Percentiles rank a stretch among this genome's conserved stretches.
Evolutionary conservation across 139 green algal species (phyloP).

Genomic region (Medakamo hakoo): DNA sequence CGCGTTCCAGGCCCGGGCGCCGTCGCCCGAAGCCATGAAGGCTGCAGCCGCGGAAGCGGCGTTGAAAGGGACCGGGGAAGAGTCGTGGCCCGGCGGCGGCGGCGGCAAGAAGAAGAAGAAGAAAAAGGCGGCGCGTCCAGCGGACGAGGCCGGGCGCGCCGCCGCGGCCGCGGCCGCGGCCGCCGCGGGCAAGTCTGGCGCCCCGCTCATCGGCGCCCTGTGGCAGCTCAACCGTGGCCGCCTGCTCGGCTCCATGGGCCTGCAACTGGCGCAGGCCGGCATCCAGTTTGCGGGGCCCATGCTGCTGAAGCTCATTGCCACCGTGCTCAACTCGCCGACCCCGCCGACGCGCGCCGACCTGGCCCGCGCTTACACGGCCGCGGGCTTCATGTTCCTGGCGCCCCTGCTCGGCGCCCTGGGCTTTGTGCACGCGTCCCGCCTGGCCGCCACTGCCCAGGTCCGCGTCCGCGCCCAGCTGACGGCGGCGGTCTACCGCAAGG

Average conservation of each 20-base stretch:
- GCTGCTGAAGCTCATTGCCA: constrained; percentile 27
- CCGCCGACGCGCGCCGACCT: constrained; percentile 1
- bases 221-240: constrained; percentile 4
- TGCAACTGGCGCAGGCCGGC: constrained; percentile 21
- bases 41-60: constrained; percentile 5
- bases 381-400: constrained; percentile 25
- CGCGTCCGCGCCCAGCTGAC: constrained; percentile 45
- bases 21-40: constrained; percentile 8
- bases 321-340: constrained; percentile 9
- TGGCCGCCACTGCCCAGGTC: constrained; percentile 24
- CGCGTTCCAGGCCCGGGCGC: constrained; percentile 17
- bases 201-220: constrained; percentile 10
- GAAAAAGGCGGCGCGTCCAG: not conserved
- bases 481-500: constrained; percentile 78
- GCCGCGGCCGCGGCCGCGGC: no score
- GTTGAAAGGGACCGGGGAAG: constrained; percentile 5
- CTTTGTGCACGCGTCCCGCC: constrained; percentile 14
- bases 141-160: constrained; percentile 8
- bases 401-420: constrained; percentile 23
- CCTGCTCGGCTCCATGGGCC: constrained; percentile 9
- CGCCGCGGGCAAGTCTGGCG: constrained; percentile 3
- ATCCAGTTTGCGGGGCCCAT: constrained; percentile 24
- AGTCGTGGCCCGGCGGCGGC: not conserved
- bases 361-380: constrained; percentile 19
- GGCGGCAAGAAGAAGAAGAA: not conserved